These are phyloP conservation scores for Mycena galopus DNA, from an alignment of 768 basidiomycete genomes.

Conservation along the genomic window DNA sequence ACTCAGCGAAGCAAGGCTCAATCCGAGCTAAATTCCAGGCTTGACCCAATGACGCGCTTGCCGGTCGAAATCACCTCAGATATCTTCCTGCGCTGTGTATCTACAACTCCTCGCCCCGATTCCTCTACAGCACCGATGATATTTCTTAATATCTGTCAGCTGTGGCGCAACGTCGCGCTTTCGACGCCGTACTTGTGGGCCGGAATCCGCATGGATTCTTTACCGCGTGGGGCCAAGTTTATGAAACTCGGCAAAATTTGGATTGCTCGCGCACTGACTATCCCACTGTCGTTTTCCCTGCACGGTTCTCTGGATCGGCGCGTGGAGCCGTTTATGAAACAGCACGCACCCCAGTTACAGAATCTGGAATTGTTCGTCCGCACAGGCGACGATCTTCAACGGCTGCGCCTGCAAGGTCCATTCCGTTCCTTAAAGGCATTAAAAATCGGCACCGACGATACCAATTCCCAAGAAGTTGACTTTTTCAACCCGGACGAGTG, in stretches of 20 bases:
- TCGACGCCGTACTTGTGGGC: not conserved
- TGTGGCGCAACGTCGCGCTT: slow-evolving; percentile 1
- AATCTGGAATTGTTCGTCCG: not conserved
- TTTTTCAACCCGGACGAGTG: not conserved
- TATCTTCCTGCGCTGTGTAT: not conserved
- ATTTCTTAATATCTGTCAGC: slow-evolving; percentile 1
- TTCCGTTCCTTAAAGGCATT: slow-evolving; percentile 1
- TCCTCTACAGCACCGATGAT: not conserved
- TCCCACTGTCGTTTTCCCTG: not conserved
- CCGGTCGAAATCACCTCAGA: slow-evolving; percentile 1
- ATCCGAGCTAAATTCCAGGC: not conserved
- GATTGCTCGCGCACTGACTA: not conserved
- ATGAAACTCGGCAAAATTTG: not conserved
- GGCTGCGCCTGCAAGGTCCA: not conserved
- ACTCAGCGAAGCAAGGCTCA: slow-evolving; percentile 2
- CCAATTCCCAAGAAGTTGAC: not conserved
- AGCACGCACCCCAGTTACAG: not conserved
- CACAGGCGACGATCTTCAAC: not conserved
- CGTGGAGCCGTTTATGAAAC: not conserved
- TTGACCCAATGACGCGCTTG: slow-evolving; percentile 3
- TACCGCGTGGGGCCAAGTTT: not conserved
- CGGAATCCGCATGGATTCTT: not conserved
- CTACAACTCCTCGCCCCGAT: not conserved
- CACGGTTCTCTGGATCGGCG: not conserved
- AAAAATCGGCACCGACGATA: not conserved